These are phyloP conservation scores for Cercospora janseana DNA, from an alignment of 2,329 filamentous ascomycete species.

Conservation along the genomic window DNA sequence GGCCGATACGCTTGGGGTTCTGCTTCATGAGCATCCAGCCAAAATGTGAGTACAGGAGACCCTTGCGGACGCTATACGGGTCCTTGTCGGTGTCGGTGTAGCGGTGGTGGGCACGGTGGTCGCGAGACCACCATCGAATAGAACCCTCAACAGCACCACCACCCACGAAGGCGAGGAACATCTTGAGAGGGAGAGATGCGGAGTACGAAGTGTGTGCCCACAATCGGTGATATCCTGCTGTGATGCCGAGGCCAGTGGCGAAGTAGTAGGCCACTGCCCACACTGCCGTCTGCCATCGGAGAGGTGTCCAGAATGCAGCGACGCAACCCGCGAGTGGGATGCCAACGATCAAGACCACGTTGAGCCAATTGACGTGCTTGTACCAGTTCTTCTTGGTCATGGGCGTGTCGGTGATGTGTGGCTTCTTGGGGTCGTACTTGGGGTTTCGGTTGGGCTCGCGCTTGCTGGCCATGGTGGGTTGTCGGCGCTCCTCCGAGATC, in stretches of 20 bases:
- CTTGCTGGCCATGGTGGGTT: slow-evolving; percentile 13
- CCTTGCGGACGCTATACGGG: slow-evolving; percentile 87
- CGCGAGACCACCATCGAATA: slow-evolving; percentile 84
- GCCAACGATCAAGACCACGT: slow-evolving; percentile 74
- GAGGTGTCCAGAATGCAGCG: slow-evolving; percentile 73
- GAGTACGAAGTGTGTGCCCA: slow-evolving; percentile 87
- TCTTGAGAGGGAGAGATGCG: slow-evolving; percentile 69
- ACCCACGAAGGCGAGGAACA: slow-evolving; percentile 78
- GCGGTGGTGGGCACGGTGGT: slow-evolving; percentile 83
- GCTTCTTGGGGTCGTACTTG: slow-evolving; percentile 65
- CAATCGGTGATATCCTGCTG: slow-evolving; percentile 69
- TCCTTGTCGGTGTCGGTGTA: slow-evolving; percentile 93
- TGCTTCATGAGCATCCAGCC: slow-evolving; percentile 95
- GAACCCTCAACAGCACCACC: slow-evolving; percentile 83
- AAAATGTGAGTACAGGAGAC: slow-evolving; percentile 76
- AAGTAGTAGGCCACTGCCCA: slow-evolving; percentile 80
- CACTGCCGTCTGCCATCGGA: slow-evolving; percentile 67
- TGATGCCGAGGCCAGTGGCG: slow-evolving; percentile 57
- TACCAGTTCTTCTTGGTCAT: slow-evolving; percentile 83
- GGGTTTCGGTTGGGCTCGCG: slow-evolving; percentile 53
- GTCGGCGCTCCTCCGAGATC: slow-evolving; percentile 21
- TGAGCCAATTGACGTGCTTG: slow-evolving; percentile 93
- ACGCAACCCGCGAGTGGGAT: slow-evolving; percentile 73
- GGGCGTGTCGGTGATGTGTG: slow-evolving; percentile 79
- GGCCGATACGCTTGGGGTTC: slow-evolving; percentile 83